Base-by-base conservation (phyloP, 2,329 filamentous ascomycete species). In the Fusarium sp. region DNA sequence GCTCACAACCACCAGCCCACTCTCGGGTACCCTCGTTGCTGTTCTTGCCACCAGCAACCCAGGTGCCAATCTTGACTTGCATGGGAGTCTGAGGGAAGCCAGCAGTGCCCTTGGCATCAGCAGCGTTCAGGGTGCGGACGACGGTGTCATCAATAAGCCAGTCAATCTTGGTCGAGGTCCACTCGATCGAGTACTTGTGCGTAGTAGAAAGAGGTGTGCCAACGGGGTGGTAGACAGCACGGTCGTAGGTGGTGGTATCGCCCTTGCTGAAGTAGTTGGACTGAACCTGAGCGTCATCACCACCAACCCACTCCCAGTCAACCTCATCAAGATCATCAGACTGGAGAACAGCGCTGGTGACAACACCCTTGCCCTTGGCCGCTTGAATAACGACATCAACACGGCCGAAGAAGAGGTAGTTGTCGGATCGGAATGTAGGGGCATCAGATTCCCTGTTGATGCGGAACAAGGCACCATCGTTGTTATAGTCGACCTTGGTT, bases 361-460 rank as follows among this genome's bases (percentile, higher is more conserved):
- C 91, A 63, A 99, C 90, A 66, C 95, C 95, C 7, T 81, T 81
- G 38, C 94, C 95, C 4, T 89, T 84, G 23, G 95, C 89, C 35
- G 90, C 89, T 76, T 93, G 89, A 72, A 96, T 80, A 27, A 85
- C 86, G 58, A 92, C 86, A 50, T 96, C 90, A 68, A 97, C 85
- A 71, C 88, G 88, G 61, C 95, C 95, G 76, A 97, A 98, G 91
- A 98, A 97, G 76, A 99, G 92, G 82, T 96, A 98, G 84, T 93
- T 93, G 71, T 87, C 83, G 53, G 85, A 85, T 70, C 82, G 83
- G 76, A 96, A 92, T 31, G 90, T 92, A 33, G 92, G 88, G 44
- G 84, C 86, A 47, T 92, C 84, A 11, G 73, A 80, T 62, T 86
- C 83, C 46, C 85, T 80, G 32, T 83, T 84, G 78, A 97, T 97